Conservation (phyloP, 2,329 filamentous ascomycete species). For the Chrysosphaeria jannelii region DNA sequence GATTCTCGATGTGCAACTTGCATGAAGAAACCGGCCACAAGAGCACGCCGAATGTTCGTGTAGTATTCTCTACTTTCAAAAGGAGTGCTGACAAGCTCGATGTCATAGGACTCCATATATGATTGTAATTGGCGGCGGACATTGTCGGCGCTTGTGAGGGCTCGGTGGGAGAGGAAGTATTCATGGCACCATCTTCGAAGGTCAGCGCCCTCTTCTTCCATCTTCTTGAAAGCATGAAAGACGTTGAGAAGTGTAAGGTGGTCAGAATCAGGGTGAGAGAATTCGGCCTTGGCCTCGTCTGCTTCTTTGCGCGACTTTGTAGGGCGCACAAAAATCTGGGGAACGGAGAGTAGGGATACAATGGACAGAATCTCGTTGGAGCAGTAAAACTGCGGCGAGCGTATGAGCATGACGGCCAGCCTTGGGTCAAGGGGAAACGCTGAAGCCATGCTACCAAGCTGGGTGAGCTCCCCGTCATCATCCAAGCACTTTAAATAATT, state of each 20-base stretch:
- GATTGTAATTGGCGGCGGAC: slow-evolving; percentile 74
- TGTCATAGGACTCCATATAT: slow-evolving; percentile 79
- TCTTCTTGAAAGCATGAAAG: slow-evolving; percentile 83
- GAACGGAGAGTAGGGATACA: slow-evolving; percentile 76
- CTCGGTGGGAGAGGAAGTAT: slow-evolving; percentile 73
- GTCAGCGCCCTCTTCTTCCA: slow-evolving; percentile 19
- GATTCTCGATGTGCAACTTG: slow-evolving; percentile 87
- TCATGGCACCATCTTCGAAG: slow-evolving; percentile 86
- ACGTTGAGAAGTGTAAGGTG: slow-evolving; percentile 91
- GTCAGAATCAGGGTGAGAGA: slow-evolving; percentile 78
- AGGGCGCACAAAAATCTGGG: slow-evolving; percentile 76
- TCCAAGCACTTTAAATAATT: slow-evolving; percentile 94
- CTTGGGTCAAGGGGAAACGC: slow-evolving; percentile 88
- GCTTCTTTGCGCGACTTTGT: slow-evolving; percentile 63
- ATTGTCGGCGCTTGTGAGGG: slow-evolving; percentile 76
- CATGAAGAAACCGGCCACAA: slow-evolving; percentile 97
- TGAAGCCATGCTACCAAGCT: slow-evolving; percentile 60
- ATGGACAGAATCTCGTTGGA: slow-evolving; percentile 95
- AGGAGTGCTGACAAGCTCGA: slow-evolving; percentile 64
- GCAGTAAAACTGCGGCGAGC: slow-evolving; percentile 91
- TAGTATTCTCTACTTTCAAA: slow-evolving; percentile 97
- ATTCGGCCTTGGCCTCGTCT: slow-evolving; percentile 90
- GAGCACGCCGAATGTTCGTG: slow-evolving; percentile 75
- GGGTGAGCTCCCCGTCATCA: slow-evolving; percentile 79
- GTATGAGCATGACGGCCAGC: slow-evolving; percentile 91